phyloP scores from a whole-genome alignment of 306 rosid species.

The Sicyos baderoa region DNA sequence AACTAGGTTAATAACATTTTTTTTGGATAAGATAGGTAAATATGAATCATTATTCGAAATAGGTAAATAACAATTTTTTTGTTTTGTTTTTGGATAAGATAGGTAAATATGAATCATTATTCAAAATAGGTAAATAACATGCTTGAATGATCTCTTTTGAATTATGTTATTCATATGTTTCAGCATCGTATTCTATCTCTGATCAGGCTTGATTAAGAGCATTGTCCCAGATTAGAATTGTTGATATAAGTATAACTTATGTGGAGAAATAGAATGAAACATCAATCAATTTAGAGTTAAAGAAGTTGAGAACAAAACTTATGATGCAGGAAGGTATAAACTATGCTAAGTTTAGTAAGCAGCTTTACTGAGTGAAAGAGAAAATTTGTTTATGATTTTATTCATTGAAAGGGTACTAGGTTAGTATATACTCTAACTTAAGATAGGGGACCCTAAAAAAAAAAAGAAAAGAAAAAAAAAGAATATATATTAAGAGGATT shows the following conservation, averaged over 20 bases:
- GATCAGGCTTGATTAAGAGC: background rate
- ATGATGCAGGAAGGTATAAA: background rate
- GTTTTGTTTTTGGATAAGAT: too few relatives aligned
- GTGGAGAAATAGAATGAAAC: background rate
- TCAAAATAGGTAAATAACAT: background rate
- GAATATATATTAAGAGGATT: background rate
- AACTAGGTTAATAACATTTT: background rate
- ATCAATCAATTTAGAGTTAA: background rate
- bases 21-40: too few relatives aligned
- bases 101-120: too few relatives aligned
- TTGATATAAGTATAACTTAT: background rate
- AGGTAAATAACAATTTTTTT: background rate
- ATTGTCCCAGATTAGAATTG: background rate
- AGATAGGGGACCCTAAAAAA: too few relatives aligned
- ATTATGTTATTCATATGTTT: slow-evolving; percentile 5
- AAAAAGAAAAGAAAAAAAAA: too few relatives aligned
- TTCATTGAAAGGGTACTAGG: too few relatives aligned
- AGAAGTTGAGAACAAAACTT: background rate
- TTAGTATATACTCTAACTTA: too few relatives aligned
- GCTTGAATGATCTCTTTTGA: too few relatives aligned
- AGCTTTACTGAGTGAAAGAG: background rate
- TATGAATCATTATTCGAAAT: too few relatives aligned
- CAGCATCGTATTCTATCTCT: background rate
- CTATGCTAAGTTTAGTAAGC: background rate
- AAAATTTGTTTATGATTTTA: too few relatives aligned